A percentile compares a stretch with the other conserved stretches of the same genome.
These are phyloP conservation scores for Isabelozyma rhagii DNA, from an alignment of 805 yeast genomes.

Conservation along the genomic window DNA sequence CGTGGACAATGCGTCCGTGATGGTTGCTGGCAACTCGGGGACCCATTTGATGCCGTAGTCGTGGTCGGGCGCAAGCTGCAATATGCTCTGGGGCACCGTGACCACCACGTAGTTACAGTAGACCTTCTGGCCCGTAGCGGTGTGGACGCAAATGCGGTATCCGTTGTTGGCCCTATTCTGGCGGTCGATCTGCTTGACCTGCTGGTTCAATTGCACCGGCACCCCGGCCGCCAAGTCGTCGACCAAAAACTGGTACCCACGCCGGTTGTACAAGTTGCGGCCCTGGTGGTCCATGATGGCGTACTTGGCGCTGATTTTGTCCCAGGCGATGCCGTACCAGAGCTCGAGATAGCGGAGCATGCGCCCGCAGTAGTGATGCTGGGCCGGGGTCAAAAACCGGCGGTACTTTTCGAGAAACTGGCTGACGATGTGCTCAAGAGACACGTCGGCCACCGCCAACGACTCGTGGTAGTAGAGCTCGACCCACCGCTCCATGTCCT, in stretches of 20 bases:
- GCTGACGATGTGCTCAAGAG: conserved; percentile 48
- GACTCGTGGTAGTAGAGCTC: conserved; percentile 55
- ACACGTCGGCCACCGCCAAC: conserved; percentile 46
- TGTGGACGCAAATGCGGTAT: conserved; percentile 25
- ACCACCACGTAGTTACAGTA: conserved; percentile 59
- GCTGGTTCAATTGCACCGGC: conserved; percentile 42
- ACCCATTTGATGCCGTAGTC: conserved; percentile 45
- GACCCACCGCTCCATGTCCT: conserved; percentile 58
- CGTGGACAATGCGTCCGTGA: conserved; percentile 15
- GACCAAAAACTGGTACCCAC: conserved; percentile 56
- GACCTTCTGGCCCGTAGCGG: conserved; percentile 25
- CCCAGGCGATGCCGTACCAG: conserved; percentile 80
- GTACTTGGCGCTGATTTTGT: conserved; percentile 62
- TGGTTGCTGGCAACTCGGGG: conserved; percentile 17
- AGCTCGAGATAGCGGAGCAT: conserved; percentile 59
- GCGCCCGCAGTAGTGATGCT: conserved; percentile 50
- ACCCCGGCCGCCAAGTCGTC: conserved; percentile 36
- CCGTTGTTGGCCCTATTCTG: conserved; percentile 8
- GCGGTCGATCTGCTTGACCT: conserved; percentile 40
- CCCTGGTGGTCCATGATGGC: conserved; percentile 73
- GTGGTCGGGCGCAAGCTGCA: conserved; percentile 39
- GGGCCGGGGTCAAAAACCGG: conserved; percentile 47
- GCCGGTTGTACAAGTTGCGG: conserved; percentile 65
- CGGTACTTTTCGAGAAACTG: conserved; percentile 47
- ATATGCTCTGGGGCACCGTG: conserved; percentile 74